Evolutionary conservation across 805 yeast species (phyloP).

Genomic region (Candida dendrica): DNA sequence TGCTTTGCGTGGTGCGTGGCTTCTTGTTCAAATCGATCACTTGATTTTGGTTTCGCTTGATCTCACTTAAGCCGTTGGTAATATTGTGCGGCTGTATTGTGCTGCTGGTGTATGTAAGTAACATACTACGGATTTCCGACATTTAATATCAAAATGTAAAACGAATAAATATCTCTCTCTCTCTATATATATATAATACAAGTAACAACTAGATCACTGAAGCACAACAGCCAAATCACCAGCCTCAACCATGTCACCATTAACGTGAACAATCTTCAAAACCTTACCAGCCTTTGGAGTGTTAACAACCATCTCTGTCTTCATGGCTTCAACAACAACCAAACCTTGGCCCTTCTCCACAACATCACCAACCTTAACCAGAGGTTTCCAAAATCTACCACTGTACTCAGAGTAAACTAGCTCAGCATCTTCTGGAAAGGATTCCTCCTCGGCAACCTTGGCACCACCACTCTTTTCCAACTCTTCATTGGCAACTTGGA

Average conservation of each 20-base stretch:
- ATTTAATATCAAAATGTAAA: no score
- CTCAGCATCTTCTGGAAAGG: conserved; percentile 72
- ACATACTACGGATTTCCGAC: no score
- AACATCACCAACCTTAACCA: conserved; percentile 69
- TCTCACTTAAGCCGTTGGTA: no score
- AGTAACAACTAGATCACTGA: conserved; percentile 29
- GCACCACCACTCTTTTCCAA: conserved; percentile 47
- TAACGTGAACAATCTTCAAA: conserved; percentile 61
- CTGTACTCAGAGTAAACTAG: conserved; percentile 89
- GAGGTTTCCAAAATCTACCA: conserved; percentile 95
- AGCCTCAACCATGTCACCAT: conserved; percentile 95
- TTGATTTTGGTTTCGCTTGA: no score
- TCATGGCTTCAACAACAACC: conserved; percentile 94
- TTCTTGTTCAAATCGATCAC: no score
- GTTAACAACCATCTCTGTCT: conserved; percentile 88
- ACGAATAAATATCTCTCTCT: background rate
- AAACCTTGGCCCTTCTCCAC: conserved; percentile 74
- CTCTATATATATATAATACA: no score
- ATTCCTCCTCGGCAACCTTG: conserved; percentile 38
- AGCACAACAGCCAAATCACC: conserved; percentile 91
- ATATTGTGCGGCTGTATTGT: no score
- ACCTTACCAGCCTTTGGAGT: conserved; percentile 71
- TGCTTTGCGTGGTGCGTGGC: no score
- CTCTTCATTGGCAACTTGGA: conserved; percentile 75
- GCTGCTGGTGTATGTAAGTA: no score